phyloP scores from a whole-genome alignment of 2,329 filamentous ascomycete species.

The Calonectria ilicicola region DNA sequence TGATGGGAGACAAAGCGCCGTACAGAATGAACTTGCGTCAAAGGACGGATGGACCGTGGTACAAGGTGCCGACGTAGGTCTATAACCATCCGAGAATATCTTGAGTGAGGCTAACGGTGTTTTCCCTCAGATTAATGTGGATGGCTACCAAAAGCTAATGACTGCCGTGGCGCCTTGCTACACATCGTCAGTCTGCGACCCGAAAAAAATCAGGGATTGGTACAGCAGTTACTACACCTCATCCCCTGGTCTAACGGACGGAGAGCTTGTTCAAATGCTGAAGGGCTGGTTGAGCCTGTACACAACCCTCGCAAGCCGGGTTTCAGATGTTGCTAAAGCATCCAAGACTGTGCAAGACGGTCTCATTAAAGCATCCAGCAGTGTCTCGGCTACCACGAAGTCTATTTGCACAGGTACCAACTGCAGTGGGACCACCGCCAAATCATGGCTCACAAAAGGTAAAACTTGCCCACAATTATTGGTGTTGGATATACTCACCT shows the following conservation, averaged over 20 bases:
- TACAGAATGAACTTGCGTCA: not conserved
- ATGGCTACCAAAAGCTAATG: too few species aligned
- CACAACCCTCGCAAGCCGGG: not conserved
- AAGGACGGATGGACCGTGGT: not conserved
- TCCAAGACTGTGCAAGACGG: not conserved
- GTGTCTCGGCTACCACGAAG: not conserved
- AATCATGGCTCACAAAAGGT: not conserved
- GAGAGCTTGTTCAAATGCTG: too few species aligned
- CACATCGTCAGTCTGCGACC: too few species aligned
- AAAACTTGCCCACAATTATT: not conserved
- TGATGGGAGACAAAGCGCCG: not conserved
- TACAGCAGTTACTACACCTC: too few species aligned
- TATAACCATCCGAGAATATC: not conserved
- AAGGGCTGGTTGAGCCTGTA: not conserved
- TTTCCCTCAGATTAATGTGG: too few species aligned
- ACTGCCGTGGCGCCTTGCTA: too few species aligned
- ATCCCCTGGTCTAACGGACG: too few species aligned
- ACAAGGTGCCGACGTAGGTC: not conserved
- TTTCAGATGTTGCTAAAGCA: not conserved
- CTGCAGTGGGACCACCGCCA: not conserved
- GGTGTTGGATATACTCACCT: not conserved
- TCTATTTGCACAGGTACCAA: not conserved
- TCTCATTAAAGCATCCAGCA: not conserved
- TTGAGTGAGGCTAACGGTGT: too few species aligned
- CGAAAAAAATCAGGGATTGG: too few species aligned